Evolutionary conservation across 2,329 filamentous ascomycete genomes (phyloP), one percentile per base, ranked within the genome.

Genomic region (Stagonosporopsis cucurbitacearum): DNA sequence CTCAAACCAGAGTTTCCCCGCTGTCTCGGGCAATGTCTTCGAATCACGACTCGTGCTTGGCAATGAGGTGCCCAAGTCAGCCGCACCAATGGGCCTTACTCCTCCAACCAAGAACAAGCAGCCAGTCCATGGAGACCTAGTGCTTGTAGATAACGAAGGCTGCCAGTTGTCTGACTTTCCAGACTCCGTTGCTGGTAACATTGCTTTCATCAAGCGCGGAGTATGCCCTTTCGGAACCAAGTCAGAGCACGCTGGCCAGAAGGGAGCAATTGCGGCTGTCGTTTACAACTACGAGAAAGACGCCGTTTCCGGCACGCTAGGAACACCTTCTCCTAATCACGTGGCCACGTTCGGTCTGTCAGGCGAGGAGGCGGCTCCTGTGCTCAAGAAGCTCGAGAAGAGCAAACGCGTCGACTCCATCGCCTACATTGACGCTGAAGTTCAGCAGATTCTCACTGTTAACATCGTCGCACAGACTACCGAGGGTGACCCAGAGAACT

Each of bases 221-320:
- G 81, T 79, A 1, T 95, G 91, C 68, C 66, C 85, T 4, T 95
- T 95, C 66, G 89, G 87, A 15, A 79, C 81, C 57, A 95, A 96
- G 78, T 88, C 88, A 0, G 82, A 82, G 52, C 78, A 84, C 19
- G 90, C 91, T 7, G 88, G 87, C 43, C 82, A 80, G 50, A 88
- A 89, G 2, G 89, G 90, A 20, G 91, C 91, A 8, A 74, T 86
- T 9, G 90, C 88, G 2, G 89, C 88, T 1, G 77, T 95, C 15
- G 81, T 95, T 35, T 94, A 91, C 77, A 93, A 94, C 78, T 88
- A 88, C 64, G 86, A 87, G 4, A 79, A 83, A 2, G 89, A 86
- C 1, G 73, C 77, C 0, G 81, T 74, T 4, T 63, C 84, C 46
- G 91, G 90, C 36, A 94, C 90, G 1, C 80, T 95, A 3, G 90